These are phyloP conservation scores for Boletellus ananas DNA, from an alignment of 768 basidiomycete genomes.

Conservation along the genomic window DNA sequence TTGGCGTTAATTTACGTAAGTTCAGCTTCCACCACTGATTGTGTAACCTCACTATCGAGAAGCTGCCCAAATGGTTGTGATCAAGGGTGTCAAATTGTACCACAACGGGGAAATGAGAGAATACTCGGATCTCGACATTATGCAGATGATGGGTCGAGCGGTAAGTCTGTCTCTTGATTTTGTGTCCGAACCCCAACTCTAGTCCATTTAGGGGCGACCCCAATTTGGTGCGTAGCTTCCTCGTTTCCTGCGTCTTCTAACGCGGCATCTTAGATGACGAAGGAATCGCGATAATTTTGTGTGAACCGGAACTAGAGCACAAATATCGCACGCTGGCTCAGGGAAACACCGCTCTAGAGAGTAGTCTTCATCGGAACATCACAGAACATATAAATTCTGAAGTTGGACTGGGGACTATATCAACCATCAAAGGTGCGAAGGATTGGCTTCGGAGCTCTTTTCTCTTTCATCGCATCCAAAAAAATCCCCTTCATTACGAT, in stretches of 20 bases:
- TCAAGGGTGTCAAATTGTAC: slow-evolving; percentile 85
- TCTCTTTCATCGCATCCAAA: slow-evolving; percentile 78
- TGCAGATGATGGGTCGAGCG: slow-evolving; percentile 96
- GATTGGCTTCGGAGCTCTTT: slow-evolving; percentile 85
- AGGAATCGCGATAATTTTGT: slow-evolving; percentile 80
- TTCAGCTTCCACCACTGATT: slow-evolving; percentile 3
- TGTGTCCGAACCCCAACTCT: background rate
- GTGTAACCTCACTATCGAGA: slow-evolving; percentile 1
- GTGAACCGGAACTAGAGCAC: slow-evolving; percentile 63
- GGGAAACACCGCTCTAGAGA: slow-evolving; percentile 79
- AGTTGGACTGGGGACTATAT: slow-evolving; percentile 83
- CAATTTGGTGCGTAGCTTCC: slow-evolving; percentile 64
- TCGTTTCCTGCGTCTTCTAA: background rate
- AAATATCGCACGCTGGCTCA: slow-evolving; percentile 70
- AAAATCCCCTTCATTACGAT: slow-evolving; percentile 78
- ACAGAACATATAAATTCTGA: slow-evolving; percentile 94
- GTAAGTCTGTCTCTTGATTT: slow-evolving; percentile 38
- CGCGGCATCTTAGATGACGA: slow-evolving; percentile 57
- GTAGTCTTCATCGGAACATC: slow-evolving; percentile 77
- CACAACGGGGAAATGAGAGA: slow-evolving; percentile 67
- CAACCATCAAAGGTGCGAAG: slow-evolving; percentile 61
- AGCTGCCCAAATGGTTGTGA: slow-evolving; percentile 92
- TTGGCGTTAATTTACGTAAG: slow-evolving; percentile 93
- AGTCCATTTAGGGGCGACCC: slow-evolving; percentile 63
- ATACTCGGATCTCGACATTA: slow-evolving; percentile 88